A percentile compares a stretch with the other conserved stretches of the same genome.
These are phyloP conservation scores for Phytophthora agathidicida DNA, from an alignment of 352 stramenopile genomes.

Conservation along the genomic window DNA sequence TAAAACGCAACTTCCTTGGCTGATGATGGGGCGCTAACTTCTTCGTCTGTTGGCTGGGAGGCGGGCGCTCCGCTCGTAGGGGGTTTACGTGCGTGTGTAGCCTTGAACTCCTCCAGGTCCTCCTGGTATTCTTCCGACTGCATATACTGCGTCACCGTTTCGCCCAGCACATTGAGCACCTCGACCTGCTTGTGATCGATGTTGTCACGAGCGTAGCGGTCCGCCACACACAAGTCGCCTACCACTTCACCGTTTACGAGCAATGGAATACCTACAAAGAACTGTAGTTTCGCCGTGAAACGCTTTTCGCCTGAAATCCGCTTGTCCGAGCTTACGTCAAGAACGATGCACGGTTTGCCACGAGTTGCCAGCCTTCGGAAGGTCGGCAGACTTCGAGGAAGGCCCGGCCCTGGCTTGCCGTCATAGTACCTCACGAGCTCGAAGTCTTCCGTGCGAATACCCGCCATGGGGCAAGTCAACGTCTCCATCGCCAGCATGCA, in stretches of 20 bases:
- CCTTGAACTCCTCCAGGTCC: conserved; percentile 75
- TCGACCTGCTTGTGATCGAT: conserved; percentile 89
- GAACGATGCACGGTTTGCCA: conserved; percentile 89
- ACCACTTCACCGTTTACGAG: conserved; percentile 87
- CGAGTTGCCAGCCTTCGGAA: conserved; percentile 85
- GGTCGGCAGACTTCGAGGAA: conserved; percentile 82
- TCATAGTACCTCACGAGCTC: conserved; percentile 87
- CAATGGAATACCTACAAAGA: conserved; percentile 88
- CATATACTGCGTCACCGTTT: conserved; percentile 91
- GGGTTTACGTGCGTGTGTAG: conserved; percentile 34
- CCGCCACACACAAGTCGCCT: conserved; percentile 85
- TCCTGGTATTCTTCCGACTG: conserved; percentile 81
- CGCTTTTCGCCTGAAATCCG: conserved; percentile 89
- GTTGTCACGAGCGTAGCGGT: conserved; percentile 75
- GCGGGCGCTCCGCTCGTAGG: conserved; percentile 21
- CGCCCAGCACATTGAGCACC: conserved; percentile 85
- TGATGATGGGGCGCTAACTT: conserved; percentile 21
- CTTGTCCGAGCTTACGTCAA: conserved; percentile 88
- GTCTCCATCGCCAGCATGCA: conserved; percentile 90
- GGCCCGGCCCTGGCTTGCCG: conserved; percentile 47
- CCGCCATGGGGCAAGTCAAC: conserved; percentile 84
- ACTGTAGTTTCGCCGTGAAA: conserved; percentile 83
- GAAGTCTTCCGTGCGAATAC: conserved; percentile 88
- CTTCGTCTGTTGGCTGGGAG: conserved; percentile 32
- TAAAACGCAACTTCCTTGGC: conserved; percentile 89